Evolutionary conservation across 176 grass and related monocot species (phyloP).

Genomic region (Pharus latifolius): DNA sequence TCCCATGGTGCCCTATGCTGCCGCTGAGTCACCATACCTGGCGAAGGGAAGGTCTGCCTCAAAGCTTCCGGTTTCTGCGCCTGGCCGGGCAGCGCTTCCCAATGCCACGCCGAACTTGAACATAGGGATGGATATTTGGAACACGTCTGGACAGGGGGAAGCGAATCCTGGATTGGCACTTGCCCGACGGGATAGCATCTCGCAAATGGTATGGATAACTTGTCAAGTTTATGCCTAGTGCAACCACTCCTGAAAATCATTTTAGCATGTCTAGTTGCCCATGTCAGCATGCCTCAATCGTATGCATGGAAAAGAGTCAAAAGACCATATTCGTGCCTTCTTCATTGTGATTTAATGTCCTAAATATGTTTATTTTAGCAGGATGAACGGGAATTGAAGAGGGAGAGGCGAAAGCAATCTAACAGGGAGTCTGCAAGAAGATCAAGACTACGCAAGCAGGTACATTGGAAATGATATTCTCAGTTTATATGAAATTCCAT

Average conservation of each 20-base stretch:
- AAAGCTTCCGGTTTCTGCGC: slow-evolving; percentile 94
- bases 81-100: slow-evolving; percentile 58
- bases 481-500: not conserved
- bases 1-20: slow-evolving; percentile 24
- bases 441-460: slow-evolving; percentile 93
- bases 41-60: slow-evolving; percentile 54
- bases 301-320: no score
- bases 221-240: not conserved
- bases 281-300: not conserved
- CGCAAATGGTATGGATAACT: slow-evolving; percentile 15
- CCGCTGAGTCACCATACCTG: slow-evolving; percentile 31
- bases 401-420: slow-evolving; percentile 90
- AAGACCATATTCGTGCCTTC: not conserved
- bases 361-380: slow-evolving; percentile 29
- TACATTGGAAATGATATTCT: slow-evolving; percentile 20
- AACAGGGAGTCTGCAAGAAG: slow-evolving; percentile 91
- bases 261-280: not conserved
- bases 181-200: slow-evolving; percentile 11
- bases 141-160: slow-evolving; percentile 36
- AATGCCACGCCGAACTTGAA: slow-evolving; percentile 58
- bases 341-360: not conserved
- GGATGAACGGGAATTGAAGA: slow-evolving; percentile 83
- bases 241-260: not conserved
- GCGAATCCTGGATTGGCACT: slow-evolving; percentile 17
- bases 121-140: slow-evolving; percentile 88